Conservation (phyloP, 2,329 filamentous ascomycete genomes). For the Hymenoscyphus scutula region DNA sequence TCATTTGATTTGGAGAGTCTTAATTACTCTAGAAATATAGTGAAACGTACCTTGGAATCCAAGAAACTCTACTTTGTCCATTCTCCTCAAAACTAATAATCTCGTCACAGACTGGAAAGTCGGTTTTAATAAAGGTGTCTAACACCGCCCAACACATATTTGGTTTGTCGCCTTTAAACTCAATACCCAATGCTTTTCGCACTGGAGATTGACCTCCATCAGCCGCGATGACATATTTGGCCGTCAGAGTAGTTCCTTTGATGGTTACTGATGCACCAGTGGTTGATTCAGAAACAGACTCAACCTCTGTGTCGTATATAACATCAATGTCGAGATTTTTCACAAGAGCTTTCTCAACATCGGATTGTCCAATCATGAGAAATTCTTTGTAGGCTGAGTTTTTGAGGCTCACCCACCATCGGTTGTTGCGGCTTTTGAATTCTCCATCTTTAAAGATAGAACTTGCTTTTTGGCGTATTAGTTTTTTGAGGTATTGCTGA, state of each 20-base stretch:
- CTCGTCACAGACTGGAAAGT: constrained; percentile 46
- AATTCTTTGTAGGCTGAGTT: constrained; percentile 48
- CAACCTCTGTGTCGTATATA: constrained; percentile 41
- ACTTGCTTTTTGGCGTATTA: constrained; percentile 38
- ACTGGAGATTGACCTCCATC: constrained; percentile 15
- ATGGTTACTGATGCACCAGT: background rate
- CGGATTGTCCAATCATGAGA: constrained; percentile 50
- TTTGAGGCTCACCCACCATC: constrained; percentile 43
- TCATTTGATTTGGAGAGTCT: too few relatives aligned
- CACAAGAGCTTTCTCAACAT: constrained; percentile 43
- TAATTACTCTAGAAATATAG: too few relatives aligned
- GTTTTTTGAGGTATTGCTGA: background rate
- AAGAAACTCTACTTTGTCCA: constrained; percentile 46
- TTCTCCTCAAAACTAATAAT: constrained; percentile 49
- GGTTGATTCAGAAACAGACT: constrained; percentile 32
- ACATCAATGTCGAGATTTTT: constrained; percentile 37
- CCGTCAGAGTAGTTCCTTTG: constrained; percentile 1
- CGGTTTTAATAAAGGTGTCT: constrained; percentile 49
- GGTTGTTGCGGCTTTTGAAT: constrained; percentile 48
- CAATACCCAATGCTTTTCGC: constrained; percentile 36
- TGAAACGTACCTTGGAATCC: constrained; percentile 42
- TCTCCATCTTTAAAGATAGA: constrained; percentile 46
- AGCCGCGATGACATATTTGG: constrained; percentile 15
- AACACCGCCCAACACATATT: constrained; percentile 51
- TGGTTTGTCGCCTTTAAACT: constrained; percentile 46